Evolutionary conservation across 768 basidiomycete species (phyloP).

Genomic region (Pleurotus djamor): DNA sequence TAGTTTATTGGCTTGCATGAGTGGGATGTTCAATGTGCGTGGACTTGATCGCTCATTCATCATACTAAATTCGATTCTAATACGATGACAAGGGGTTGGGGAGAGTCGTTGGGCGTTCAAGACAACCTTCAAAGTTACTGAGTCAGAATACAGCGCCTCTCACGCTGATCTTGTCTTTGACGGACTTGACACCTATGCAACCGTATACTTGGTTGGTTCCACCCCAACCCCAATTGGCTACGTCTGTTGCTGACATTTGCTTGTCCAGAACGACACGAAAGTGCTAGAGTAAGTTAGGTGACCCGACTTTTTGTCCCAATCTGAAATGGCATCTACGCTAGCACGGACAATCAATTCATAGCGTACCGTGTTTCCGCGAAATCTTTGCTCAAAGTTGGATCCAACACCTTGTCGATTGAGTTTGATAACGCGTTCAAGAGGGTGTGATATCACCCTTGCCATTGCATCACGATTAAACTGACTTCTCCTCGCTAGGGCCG

Average conservation of each 20-base stretch:
- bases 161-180: conserved; percentile 83
- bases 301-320: neutral
- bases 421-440: conserved; percentile 78
- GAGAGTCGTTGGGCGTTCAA: conserved; percentile 87
- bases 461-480: neutral
- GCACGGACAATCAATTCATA: conserved; percentile 86
- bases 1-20: conserved; percentile 80
- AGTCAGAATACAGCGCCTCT: conserved; percentile 38
- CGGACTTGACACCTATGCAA: conserved; percentile 87
- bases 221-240: neutral
- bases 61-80: neutral
- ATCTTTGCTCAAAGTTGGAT: conserved; percentile 43
- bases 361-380: conserved; percentile 64
- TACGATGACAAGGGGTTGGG: conserved; percentile 67
- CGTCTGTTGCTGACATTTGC: neutral
- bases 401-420: conserved; percentile 65
- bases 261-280: conserved; percentile 63
- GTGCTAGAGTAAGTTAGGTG: conserved; percentile 55
- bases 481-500: conserved; percentile 50
- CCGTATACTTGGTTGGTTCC: conserved; percentile 59
- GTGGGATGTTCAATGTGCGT: conserved; percentile 88
- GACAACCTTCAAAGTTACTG: conserved; percentile 53
- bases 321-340: conserved; percentile 17
- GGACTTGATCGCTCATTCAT: neutral
- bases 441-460: conserved; percentile 25